Conservation (phyloP, 2,329 filamentous ascomycete genomes). For the Didymella arachidicola region DNA sequence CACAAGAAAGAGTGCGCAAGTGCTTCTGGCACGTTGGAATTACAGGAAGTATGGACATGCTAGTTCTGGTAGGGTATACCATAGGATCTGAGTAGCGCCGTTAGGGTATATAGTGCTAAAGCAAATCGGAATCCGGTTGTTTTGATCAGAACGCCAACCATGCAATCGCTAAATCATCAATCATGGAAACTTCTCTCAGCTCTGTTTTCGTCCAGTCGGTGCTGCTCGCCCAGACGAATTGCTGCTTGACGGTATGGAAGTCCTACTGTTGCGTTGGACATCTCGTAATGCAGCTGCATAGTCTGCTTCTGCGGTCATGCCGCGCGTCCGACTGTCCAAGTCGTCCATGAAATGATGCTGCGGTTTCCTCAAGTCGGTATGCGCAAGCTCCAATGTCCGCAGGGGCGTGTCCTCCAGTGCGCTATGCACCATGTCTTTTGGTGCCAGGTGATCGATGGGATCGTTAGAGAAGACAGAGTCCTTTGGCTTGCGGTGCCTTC, state of each 20-base stretch:
- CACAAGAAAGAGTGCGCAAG: not conserved
- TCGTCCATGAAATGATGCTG: conserved; percentile 33
- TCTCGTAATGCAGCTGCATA: conserved; percentile 44
- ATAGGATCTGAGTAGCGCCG: not conserved
- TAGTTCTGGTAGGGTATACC: conserved; percentile 1
- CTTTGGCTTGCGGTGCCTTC: conserved; percentile 32
- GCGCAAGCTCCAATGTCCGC: conserved; percentile 24
- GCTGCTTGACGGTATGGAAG: conserved; percentile 18
- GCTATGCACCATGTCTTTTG: conserved; percentile 44
- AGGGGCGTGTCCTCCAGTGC: conserved; percentile 33
- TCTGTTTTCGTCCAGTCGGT: conserved; percentile 11
- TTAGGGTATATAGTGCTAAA: conserved; percentile 21
- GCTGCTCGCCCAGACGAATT: conserved; percentile 15
- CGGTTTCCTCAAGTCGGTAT: conserved; percentile 27
- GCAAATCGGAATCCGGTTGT: conserved; percentile 4
- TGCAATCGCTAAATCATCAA: conserved; percentile 24
- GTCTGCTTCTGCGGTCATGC: conserved; percentile 36
- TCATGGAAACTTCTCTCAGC: conserved; percentile 12
- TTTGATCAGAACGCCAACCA: conserved; percentile 15
- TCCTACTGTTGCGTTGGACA: conserved; percentile 22
- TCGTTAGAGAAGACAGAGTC: conserved; percentile 38
- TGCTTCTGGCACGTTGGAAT: conserved; percentile 8
- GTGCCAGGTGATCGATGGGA: conserved; percentile 26
- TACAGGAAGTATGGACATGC: conserved; percentile 10
- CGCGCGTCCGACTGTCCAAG: conserved; percentile 19